Base-by-base conservation (phyloP, 1,284 basidiomycete genomes). In the Tilletia indica region DNA sequence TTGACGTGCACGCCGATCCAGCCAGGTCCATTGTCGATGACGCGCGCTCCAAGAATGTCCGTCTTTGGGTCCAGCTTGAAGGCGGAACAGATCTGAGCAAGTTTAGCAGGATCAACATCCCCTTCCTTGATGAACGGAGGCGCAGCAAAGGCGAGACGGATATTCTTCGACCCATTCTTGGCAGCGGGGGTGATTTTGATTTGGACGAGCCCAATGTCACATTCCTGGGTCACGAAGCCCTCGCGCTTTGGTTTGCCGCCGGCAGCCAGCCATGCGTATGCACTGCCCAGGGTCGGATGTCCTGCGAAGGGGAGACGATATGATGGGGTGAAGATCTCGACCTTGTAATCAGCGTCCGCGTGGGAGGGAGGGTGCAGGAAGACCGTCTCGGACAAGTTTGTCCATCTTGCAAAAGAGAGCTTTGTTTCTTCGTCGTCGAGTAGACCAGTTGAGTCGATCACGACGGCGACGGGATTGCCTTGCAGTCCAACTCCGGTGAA, bases 401-500 rank as follows among this genome's bases (percentile, higher is more conserved):
- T 81, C 80, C 80, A 82, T 9, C 63, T 66, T 2, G 80, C 80
- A 34, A 82, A 79, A 4, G 72, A 39, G 16, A 38, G 34, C 14
- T 42, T 38, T 36, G 72, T 70, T 78, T 80, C 80, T 67, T 76
- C 69, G 14, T 74, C 72, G 38, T 76, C 71, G 0, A 69, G 39
- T 0, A 77, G 74, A 0, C 69, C 66, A 6, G 42, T 56, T 3
- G 71, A 69, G 19, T 72, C 54, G 5, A 70, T 49, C 42, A 81
- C 76, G 2, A 82, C 80, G 2, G 80, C 80, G 2, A 82, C 78
- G 0, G 80, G 80, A 67, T 82, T 82, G 34, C 80, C 80, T 36
- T 68, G 70, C 58, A 76, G 74, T 2, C 78, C 70, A 16, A 54
- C 70, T 42, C 68, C 61, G 42, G 78, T 78, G 71, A 82, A 82